Evolutionary conservation across 75 land plant species (phyloP).

Genomic region (Azolla pinnata): DNA sequence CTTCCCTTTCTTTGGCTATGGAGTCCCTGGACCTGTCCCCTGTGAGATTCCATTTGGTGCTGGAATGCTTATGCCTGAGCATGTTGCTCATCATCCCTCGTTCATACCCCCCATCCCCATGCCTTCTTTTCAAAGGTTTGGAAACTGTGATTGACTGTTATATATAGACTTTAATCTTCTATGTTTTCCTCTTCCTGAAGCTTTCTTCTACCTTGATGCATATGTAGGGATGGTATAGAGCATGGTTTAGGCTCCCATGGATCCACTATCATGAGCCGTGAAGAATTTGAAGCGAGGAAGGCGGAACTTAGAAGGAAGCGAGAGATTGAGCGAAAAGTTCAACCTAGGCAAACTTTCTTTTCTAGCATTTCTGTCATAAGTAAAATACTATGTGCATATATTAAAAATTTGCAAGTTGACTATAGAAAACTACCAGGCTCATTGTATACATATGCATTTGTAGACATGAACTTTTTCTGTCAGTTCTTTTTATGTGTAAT

Average conservation of each 20-base stretch:
- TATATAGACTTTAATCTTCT: too few relatives aligned
- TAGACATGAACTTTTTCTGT: neutral
- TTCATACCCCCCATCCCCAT: neutral
- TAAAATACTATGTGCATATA: neutral
- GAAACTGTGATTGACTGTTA: too few relatives aligned
- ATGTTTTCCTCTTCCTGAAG: too few relatives aligned
- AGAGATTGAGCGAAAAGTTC: conserved; percentile 39
- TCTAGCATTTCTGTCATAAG: neutral
- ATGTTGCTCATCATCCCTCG: neutral
- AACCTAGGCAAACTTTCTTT: conserved; percentile 4
- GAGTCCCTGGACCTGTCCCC: conserved; percentile 24
- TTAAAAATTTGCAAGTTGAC: neutral
- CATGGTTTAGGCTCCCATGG: too few relatives aligned
- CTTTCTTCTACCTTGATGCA: too few relatives aligned
- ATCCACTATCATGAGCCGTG: conserved; percentile 37
- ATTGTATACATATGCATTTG: too few relatives aligned
- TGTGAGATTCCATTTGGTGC: conserved; percentile 48
- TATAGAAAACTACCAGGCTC: too few relatives aligned
- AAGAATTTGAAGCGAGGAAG: conserved; percentile 78
- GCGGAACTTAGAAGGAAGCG: conserved; percentile 55
- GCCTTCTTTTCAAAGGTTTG: neutral
- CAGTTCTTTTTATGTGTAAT: too few relatives aligned
- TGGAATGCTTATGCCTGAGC: conserved; percentile 35
- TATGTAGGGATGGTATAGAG: too few relatives aligned
- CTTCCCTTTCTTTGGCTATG: conserved; percentile 48